A percentile compares a stretch with the other conserved stretches of the same genome.
phyloP scores from a whole-genome alignment of 140 eudicot species.

The Erigeron philadelphicus region DNA sequence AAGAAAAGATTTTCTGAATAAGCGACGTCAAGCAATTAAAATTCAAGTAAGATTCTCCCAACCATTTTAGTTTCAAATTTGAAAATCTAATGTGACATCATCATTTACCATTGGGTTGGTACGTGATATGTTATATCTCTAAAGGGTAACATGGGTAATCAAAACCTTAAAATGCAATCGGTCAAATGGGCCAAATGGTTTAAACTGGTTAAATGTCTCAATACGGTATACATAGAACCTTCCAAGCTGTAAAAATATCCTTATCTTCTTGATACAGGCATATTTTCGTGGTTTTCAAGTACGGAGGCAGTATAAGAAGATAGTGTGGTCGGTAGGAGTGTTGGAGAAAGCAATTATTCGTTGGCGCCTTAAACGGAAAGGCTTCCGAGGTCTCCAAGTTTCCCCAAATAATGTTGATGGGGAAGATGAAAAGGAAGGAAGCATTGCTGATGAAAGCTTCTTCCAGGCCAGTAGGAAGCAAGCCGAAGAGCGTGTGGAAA shows the following conservation, averaged over 20 bases:
- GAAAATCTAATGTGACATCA: background rate
- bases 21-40: constrained; percentile 76
- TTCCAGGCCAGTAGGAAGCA: constrained; percentile 73
- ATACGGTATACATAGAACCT: background rate
- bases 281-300: constrained; percentile 79
- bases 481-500: constrained; percentile 94
- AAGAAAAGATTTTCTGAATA: constrained; percentile 65
- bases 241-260: background rate
- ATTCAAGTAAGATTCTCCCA: constrained; percentile 62
- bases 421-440: constrained; percentile 35
- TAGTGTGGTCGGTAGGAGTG: constrained; percentile 87
- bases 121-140: background rate
- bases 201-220: background rate
- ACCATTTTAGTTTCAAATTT: background rate
- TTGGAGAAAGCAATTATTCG: constrained; percentile 84
- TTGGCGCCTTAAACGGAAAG: constrained; percentile 83
- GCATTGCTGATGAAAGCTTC: constrained; percentile 63
- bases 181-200: background rate
- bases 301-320: constrained; percentile 68
- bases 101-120: background rate
- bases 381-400: constrained; percentile 73
- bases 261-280: constrained; percentile 50
- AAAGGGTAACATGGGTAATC: background rate
- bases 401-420: constrained; percentile 27
- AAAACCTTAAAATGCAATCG: background rate